Percentiles rank a stretch among this genome's conserved stretches.
Conservation (phyloP, 2,329 filamentous ascomycete genomes). For the Leptographium radiaticola region DNA sequence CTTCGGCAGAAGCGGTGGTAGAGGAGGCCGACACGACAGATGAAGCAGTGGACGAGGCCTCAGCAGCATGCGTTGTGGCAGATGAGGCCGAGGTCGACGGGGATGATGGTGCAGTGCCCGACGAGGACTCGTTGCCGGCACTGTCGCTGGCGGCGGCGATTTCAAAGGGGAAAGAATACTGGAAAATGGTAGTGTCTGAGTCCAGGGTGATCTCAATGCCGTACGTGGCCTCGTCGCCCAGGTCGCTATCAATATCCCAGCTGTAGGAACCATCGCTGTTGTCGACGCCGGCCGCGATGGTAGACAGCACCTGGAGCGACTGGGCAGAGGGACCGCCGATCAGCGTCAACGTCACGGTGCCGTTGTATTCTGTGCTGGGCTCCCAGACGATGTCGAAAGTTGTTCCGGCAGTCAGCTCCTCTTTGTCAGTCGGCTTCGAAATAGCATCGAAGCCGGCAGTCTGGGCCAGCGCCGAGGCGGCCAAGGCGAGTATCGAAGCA, state of each 20-base stretch:
- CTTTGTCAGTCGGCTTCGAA: constrained; percentile 28
- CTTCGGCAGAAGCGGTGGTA: neutral
- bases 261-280: constrained; percentile 30
- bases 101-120: constrained; percentile 7
- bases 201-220: constrained; percentile 42
- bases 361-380: constrained; percentile 25
- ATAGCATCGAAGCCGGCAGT: constrained; percentile 43
- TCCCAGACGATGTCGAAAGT: constrained; percentile 39
- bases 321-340: constrained; percentile 34
- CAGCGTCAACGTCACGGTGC: constrained; percentile 38
- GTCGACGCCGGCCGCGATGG: constrained; percentile 38
- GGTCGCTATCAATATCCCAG: constrained; percentile 35
- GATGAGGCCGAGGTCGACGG: constrained; percentile 1
- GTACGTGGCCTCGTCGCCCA: constrained; percentile 37
- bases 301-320: constrained; percentile 26
- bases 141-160: constrained; percentile 25
- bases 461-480: constrained; percentile 37
- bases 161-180: constrained; percentile 51
- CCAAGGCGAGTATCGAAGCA: constrained; percentile 37
- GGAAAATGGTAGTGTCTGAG: constrained; percentile 34
- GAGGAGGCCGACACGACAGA: neutral
- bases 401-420: constrained; percentile 33
- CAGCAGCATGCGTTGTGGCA: neutral
- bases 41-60: neutral
- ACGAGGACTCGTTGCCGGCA: constrained; percentile 3